Percentiles rank a stretch among this genome's conserved stretches.
These are phyloP conservation scores for Grosmannia serpens DNA, from an alignment of 2,329 filamentous ascomycete genomes.

Conservation along the genomic window DNA sequence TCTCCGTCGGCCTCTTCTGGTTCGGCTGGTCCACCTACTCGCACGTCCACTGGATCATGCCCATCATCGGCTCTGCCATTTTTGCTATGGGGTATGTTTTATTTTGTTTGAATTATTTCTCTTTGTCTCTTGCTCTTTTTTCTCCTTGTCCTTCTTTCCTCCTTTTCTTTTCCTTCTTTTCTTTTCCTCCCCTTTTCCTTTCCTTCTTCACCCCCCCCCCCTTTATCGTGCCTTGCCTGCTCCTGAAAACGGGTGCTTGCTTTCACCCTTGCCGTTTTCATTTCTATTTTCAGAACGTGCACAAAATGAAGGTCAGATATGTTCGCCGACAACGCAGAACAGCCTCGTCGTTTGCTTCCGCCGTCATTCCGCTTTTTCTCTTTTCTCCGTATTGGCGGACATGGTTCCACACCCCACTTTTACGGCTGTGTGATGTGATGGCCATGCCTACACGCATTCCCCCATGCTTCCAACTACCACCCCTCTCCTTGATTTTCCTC, in stretches of 20 bases:
- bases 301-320: background rate
- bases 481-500: background rate
- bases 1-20: conserved; percentile 73
- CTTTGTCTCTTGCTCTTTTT: background rate
- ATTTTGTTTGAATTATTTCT: background rate
- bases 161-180: background rate
- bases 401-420: background rate
- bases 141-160: background rate
- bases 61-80: conserved; percentile 59
- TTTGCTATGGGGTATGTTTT: conserved; percentile 58
- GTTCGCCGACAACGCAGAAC: background rate
- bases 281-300: background rate
- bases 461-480: background rate
- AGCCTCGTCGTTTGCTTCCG: background rate
- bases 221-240: background rate
- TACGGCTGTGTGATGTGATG: background rate
- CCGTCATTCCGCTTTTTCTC: background rate
- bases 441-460: background rate
- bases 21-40: conserved; percentile 79
- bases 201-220: background rate
- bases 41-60: conserved; percentile 63
- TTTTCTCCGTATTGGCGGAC: background rate
- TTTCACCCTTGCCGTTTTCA: background rate
- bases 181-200: background rate
- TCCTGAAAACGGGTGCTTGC: background rate